Conservation (phyloP, 73 alveolate species). For the Breviolum minutum region DNA sequence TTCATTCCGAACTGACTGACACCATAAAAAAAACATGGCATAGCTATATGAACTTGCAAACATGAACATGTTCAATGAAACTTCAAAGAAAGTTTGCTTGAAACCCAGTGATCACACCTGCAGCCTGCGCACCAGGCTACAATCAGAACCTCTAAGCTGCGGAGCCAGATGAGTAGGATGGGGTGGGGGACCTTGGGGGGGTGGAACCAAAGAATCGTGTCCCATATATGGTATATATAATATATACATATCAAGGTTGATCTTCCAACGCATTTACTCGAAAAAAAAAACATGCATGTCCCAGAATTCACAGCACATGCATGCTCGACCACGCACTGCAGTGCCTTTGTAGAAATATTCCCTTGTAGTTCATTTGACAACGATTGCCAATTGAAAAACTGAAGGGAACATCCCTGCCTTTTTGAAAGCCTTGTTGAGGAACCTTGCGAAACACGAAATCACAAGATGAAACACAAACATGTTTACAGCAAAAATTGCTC, state of each 20-base stretch:
- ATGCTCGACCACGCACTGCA: not conserved
- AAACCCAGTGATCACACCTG: not conserved
- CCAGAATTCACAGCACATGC: too few relatives aligned
- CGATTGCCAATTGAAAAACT: not conserved
- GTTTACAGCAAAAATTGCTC: not conserved
- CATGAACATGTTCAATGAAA: not conserved
- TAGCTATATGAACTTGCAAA: not conserved
- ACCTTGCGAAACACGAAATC: not conserved
- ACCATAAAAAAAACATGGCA: not conserved
- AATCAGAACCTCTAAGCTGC: not conserved
- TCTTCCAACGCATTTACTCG: not conserved
- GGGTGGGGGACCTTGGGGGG: not conserved
- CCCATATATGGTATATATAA: too few relatives aligned
- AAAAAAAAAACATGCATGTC: not conserved
- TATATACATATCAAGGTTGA: too few relatives aligned
- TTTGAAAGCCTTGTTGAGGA: not conserved
- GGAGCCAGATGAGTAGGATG: not conserved
- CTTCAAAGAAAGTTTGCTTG: not conserved
- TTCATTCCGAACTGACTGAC: not conserved
- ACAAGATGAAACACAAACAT: not conserved
- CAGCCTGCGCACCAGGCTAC: not conserved
- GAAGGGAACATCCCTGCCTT: not conserved
- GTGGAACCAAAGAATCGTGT: not conserved
- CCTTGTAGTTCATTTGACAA: not conserved
- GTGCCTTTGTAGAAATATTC: not conserved